These are phyloP conservation scores for Byssochlamys sp. DNA, from an alignment of 2,329 filamentous ascomycete genomes.

Conservation along the genomic window DNA sequence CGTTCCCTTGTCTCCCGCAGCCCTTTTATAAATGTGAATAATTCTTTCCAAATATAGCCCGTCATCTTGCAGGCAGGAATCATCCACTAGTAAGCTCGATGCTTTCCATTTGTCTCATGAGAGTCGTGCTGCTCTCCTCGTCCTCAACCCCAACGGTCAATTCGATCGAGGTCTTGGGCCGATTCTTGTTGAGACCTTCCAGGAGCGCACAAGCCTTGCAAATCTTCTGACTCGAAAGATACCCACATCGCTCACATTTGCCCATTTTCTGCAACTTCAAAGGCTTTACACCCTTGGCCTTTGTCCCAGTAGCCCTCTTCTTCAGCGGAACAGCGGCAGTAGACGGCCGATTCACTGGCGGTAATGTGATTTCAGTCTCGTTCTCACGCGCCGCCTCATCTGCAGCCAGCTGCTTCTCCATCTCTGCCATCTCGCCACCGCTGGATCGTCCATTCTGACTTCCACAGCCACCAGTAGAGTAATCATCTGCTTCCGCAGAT, in stretches of 20 bases:
- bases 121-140: conserved; percentile 43
- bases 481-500: conserved; percentile 44
- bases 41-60: not conserved
- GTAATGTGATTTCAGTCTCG: conserved; percentile 56
- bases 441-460: conserved; percentile 56
- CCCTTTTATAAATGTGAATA: not conserved
- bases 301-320: conserved; percentile 13
- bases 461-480: conserved; percentile 60
- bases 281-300: conserved; percentile 48
- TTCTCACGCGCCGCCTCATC: conserved; percentile 52
- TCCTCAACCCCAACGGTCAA: conserved; percentile 36
- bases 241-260: conserved; percentile 78
- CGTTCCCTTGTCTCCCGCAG: not conserved
- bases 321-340: conserved; percentile 10
- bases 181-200: conserved; percentile 75
- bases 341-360: conserved; percentile 6
- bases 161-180: conserved; percentile 39
- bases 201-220: conserved; percentile 90
- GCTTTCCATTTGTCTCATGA: conserved; percentile 43
- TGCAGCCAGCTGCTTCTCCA: conserved; percentile 63
- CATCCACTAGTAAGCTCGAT: conserved; percentile 33
- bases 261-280: conserved; percentile 53
- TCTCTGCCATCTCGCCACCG: conserved; percentile 69
- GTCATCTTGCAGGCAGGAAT: conserved; percentile 1
- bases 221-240: conserved; percentile 85